Evolutionary conservation across 306 rosid species (phyloP).

Genomic region (Citrullus amarus): DNA sequence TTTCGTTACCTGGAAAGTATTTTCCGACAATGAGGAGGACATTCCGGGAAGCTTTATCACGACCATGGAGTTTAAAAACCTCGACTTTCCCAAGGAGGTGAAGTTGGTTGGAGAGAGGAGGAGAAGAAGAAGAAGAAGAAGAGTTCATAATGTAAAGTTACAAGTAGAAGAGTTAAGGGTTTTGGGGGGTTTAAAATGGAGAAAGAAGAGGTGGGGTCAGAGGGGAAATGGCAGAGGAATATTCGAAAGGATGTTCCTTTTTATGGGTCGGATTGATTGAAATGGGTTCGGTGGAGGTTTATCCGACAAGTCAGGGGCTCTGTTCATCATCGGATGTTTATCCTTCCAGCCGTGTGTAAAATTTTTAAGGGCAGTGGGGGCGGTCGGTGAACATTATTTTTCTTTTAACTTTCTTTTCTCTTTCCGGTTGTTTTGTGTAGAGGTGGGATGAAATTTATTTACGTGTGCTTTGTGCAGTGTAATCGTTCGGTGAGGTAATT

Average conservation of each 20-base stretch:
- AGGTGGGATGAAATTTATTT: neutral
- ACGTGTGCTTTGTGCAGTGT: neutral
- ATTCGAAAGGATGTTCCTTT: neutral
- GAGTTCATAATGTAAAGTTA: neutral
- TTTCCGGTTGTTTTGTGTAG: neutral
- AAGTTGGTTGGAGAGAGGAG: slow-evolving; percentile 1
- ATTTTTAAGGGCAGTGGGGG: neutral
- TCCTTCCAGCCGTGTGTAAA: neutral
- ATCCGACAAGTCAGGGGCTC: neutral
- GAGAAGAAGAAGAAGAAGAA: neutral
- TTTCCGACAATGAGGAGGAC: slow-evolving; percentile 1
- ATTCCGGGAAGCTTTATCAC: slow-evolving; percentile 3
- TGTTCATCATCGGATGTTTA: neutral
- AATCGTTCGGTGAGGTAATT: neutral
- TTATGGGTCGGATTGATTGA: neutral
- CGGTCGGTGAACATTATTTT: neutral
- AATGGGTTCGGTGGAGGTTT: neutral
- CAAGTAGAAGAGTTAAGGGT: neutral
- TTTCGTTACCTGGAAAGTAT: slow-evolving; percentile 3
- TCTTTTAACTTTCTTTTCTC: neutral
- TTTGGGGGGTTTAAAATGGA: neutral
- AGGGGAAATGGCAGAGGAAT: neutral
- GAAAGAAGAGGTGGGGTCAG: neutral
- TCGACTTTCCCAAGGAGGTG: slow-evolving; percentile 3
- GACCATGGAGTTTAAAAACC: slow-evolving; percentile 4